Percentiles rank a stretch among this genome's conserved stretches.
phyloP scores from a whole-genome alignment of 306 rosid genomes.

The Fagus sylvatica region DNA sequence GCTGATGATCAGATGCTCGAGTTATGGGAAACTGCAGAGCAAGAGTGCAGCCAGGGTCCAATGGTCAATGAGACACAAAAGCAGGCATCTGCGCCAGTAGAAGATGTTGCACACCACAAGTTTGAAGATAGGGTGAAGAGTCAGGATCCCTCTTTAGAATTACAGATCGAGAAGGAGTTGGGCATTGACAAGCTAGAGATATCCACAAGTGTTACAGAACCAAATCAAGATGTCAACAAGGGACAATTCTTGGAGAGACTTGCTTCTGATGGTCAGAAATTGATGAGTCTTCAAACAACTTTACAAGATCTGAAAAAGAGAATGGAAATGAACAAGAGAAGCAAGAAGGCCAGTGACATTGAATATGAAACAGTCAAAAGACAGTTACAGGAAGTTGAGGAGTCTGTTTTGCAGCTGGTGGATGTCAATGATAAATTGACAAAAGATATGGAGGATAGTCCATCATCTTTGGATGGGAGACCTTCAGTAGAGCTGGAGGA shows the following conservation, averaged over 20 bases:
- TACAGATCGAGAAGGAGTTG: conserved; percentile 68
- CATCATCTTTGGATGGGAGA: conserved; percentile 39
- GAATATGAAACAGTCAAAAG: conserved; percentile 66
- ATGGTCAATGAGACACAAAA: conserved; percentile 30
- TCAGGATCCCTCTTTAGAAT: conserved; percentile 51
- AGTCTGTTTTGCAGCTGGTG: conserved; percentile 60
- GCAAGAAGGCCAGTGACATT: conserved; percentile 40
- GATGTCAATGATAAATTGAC: conserved; percentile 56
- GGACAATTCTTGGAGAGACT: conserved; percentile 76
- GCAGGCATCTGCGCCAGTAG: conserved; percentile 38
- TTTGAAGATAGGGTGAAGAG: conserved; percentile 35
- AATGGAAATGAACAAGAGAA: conserved; percentile 55
- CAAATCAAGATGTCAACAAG: conserved; percentile 55
- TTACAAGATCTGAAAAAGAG: conserved; percentile 65
- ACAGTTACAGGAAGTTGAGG: conserved; percentile 78
- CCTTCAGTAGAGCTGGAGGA: conserved; percentile 50
- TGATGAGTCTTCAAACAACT: conserved; percentile 48
- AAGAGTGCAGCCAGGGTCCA: conserved; percentile 38
- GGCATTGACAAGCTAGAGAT: conserved; percentile 71
- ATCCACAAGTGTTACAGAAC: conserved; percentile 44
- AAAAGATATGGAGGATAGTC: conserved; percentile 54
- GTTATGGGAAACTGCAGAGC: conserved; percentile 85
- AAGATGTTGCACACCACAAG: conserved; percentile 36
- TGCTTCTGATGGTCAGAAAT: conserved; percentile 67
- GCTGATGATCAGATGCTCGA: conserved; percentile 85